Base-by-base conservation (phyloP, 1,284 basidiomycete genomes). In the Boletellus sp. region DNA sequence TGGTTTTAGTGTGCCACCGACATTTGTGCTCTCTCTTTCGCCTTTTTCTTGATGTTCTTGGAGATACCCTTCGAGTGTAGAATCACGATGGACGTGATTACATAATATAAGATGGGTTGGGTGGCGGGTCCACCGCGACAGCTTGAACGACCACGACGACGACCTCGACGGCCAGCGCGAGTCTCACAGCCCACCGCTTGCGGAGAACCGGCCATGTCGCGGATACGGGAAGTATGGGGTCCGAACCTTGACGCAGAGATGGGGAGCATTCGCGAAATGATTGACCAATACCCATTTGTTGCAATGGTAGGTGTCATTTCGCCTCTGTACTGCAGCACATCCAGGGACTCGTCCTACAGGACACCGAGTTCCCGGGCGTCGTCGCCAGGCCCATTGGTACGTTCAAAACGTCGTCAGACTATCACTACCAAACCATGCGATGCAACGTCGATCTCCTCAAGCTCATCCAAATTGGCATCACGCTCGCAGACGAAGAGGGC, bases 381-480 rank as follows among this genome's bases (percentile, higher is more conserved):
- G 96, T 99, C 39, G 97, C 96, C 10, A 82, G 97, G 18, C 96
- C 97, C 13, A 97, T 99, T 67, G 96, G 96, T 13, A 81, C 86
- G 36, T 99, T 97, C 79, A 94, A 93, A 71, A 96, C 94, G 0
- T 93, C 93, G 12, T 93, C 93, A 16, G 96, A 99, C 73, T 98
- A 98, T 67, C 96, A 99, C 73, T 99, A 97, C 72, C 96, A 99
- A 72, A 99, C 97, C 5, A 94, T 99, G 87, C 85, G 96, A 58
- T 95, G 92, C 75, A 99, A 99, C 71, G 97, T 99, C 64, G 96
- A 99, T 79, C 78, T 99, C 50, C 81, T 99, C 63, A 94, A 93
- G 75, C 93, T 98, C 72, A 97, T 99, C 51, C 96, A 99, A 75
- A 85, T 99, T 52, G 96, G 96, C 8, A 81, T 99, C 59, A 97